phyloP scores from a whole-genome alignment of 176 grass and related monocot species.

The Echinochloa phyllopogon region DNA sequence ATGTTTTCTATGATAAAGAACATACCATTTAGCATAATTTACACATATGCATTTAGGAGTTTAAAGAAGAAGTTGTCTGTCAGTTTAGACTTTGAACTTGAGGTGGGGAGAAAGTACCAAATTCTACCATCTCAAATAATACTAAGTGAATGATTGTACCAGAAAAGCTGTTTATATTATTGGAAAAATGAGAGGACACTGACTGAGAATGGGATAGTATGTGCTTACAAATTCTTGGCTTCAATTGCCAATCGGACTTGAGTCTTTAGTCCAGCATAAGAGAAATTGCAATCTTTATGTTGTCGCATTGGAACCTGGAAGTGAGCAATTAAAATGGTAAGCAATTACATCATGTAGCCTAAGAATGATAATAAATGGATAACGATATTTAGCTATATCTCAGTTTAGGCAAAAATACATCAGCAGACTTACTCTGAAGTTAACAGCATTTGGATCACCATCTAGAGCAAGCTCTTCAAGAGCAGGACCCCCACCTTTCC shows the following conservation, averaged over 20 bases:
- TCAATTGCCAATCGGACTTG: constrained; percentile 96
- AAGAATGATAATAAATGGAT: neutral
- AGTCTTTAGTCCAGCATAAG: constrained; percentile 98
- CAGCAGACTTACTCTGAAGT: constrained; percentile 84
- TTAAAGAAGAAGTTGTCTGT: constrained; percentile 21
- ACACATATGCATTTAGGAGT: neutral
- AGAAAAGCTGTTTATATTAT: constrained; percentile 20
- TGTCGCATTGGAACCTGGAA: constrained; percentile 91
- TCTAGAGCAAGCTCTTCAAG: constrained; percentile 93
- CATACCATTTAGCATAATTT: neutral
- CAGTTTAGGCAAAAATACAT: constrained; percentile 13
- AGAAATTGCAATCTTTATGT: constrained; percentile 99
- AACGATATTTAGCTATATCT: constrained; percentile 27
- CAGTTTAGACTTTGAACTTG: constrained; percentile 24
- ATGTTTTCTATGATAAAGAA: neutral
- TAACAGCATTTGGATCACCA: constrained; percentile 75
- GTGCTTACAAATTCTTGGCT: constrained; percentile 75
- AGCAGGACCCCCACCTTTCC: constrained; percentile 93
- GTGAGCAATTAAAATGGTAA: constrained; percentile 29
- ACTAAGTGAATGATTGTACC: constrained; percentile 12
- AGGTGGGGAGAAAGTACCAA: neutral
- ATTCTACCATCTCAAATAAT: constrained; percentile 19
- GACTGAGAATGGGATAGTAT: neutral
- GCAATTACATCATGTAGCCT: constrained; percentile 29
- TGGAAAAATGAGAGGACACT: constrained; percentile 11